These are phyloP conservation scores for Globisporangium spinosum DNA, from an alignment of 352 stramenopile genomes.

Conservation along the genomic window DNA sequence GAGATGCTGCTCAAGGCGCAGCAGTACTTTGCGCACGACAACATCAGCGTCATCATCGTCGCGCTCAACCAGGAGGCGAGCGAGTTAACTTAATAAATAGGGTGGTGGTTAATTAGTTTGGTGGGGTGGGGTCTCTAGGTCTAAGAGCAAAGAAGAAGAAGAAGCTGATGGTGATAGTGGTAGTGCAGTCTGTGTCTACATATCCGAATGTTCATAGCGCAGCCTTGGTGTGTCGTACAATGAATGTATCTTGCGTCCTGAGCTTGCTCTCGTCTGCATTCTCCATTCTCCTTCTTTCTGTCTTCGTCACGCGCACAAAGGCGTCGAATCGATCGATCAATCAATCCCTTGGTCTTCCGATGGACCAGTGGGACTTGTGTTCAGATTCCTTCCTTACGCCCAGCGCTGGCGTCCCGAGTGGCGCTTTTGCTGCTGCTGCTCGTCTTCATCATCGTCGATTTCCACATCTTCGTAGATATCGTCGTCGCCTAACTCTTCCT, in stretches of 20 bases:
- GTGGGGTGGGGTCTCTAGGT: constrained; percentile 8
- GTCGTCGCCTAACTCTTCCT: constrained; percentile 25
- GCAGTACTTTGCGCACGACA: constrained; percentile 89
- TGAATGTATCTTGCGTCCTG: constrained; percentile 7
- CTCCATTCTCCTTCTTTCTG: neutral
- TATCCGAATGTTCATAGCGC: neutral
- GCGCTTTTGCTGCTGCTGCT: constrained; percentile 18
- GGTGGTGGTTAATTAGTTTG: neutral
- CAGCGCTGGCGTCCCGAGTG: constrained; percentile 25
- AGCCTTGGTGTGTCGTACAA: neutral
- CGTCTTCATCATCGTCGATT: constrained; percentile 14
- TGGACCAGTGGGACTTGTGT: constrained; percentile 5
- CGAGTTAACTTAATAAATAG: constrained; percentile 22
- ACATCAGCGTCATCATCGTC: constrained; percentile 89
- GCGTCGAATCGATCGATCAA: neutral
- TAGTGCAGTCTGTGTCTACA: neutral
- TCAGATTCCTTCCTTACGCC: constrained; percentile 11
- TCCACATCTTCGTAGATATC: constrained; percentile 4
- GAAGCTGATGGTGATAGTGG: neutral
- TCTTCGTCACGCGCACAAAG: neutral
- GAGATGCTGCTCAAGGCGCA: constrained; percentile 87
- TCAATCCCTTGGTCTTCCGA: constrained; percentile 13
- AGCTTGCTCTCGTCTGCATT: neutral
- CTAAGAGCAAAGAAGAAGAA: neutral
- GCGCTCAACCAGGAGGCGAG: constrained; percentile 62